A percentile compares a stretch with the other conserved stretches of the same genome.
Conservation (phyloP, 176 grass and related monocot species). For the Phoenix dactylifera region DNA sequence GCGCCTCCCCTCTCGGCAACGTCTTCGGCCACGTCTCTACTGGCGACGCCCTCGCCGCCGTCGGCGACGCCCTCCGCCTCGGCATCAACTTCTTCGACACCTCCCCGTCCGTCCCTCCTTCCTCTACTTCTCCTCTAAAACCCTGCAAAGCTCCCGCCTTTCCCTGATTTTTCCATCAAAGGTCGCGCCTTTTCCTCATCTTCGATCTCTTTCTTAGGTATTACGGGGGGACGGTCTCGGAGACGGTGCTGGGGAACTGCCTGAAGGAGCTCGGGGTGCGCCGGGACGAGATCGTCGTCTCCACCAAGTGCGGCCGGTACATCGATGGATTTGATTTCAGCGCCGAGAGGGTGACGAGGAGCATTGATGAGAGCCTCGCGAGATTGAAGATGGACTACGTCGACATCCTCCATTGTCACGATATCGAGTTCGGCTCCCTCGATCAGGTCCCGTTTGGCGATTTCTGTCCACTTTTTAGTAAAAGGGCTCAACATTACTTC, state of each 20-base stretch:
- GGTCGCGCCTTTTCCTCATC: too few relatives aligned
- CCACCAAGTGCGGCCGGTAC: conserved; percentile 92
- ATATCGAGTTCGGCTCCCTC: conserved; percentile 79
- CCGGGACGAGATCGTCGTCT: conserved; percentile 44
- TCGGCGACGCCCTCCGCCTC: conserved; percentile 61
- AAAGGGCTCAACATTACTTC: too few relatives aligned
- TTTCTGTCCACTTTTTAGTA: conserved; percentile 7
- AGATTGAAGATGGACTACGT: conserved; percentile 74
- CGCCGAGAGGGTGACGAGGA: conserved; percentile 48
- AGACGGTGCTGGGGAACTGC: conserved; percentile 77
- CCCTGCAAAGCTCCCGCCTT: neutral
- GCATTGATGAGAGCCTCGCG: conserved; percentile 68
- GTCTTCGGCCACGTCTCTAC: conserved; percentile 56
- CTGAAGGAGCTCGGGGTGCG: conserved; percentile 47
- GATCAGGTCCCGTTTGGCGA: conserved; percentile 33
- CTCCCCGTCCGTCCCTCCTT: conserved; percentile 44
- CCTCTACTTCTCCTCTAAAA: neutral
- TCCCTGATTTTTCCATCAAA: neutral
- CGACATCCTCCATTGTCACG: conserved; percentile 79
- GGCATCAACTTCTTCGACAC: conserved; percentile 97
- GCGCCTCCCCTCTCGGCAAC: conserved; percentile 75
- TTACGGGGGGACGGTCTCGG: conserved; percentile 66
- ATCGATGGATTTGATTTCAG: conserved; percentile 79
- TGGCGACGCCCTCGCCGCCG: conserved; percentile 47
- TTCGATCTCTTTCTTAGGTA: conserved; percentile 34